These are phyloP conservation scores for Leptographium lundbergii DNA, from an alignment of 2,329 filamentous ascomycete species.

Conservation along the genomic window DNA sequence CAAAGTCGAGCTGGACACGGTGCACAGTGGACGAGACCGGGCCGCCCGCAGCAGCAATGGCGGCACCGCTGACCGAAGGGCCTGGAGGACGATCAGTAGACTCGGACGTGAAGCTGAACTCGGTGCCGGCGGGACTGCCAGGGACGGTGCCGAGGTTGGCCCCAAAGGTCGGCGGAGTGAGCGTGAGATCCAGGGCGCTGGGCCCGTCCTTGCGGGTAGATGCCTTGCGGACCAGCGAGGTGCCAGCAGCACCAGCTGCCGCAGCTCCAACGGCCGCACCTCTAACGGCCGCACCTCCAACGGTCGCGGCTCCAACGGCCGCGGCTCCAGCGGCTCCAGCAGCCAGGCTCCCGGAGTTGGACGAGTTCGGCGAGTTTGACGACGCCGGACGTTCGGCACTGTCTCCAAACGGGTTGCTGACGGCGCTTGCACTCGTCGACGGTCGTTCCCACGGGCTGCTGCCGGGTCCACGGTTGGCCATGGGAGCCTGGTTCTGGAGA, in stretches of 20 bases:
- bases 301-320: slow-evolving; percentile 24
- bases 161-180: slow-evolving; percentile 19
- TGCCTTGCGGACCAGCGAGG: slow-evolving; percentile 36
- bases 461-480: slow-evolving; percentile 16
- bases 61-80: slow-evolving; percentile 39
- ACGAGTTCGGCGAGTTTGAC: slow-evolving; percentile 20
- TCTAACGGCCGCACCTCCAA: slow-evolving; percentile 22
- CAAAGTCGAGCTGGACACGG: slow-evolving; percentile 89
- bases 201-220: slow-evolving; percentile 43
- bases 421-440: slow-evolving; percentile 26
- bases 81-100: slow-evolving; percentile 31
- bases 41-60: slow-evolving; percentile 50
- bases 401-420: slow-evolving; percentile 59
- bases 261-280: slow-evolving; percentile 17
- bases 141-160: slow-evolving; percentile 23
- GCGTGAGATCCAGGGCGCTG: slow-evolving; percentile 41
- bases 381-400: slow-evolving; percentile 38
- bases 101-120: slow-evolving; percentile 47
- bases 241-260: slow-evolving; percentile 26
- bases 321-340: slow-evolving; percentile 16
- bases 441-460: slow-evolving; percentile 35
- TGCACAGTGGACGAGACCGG: slow-evolving; percentile 57
- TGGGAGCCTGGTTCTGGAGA: slow-evolving; percentile 17
- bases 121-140: slow-evolving; percentile 49
- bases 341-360: slow-evolving; percentile 25